Evolutionary conservation across 2,329 filamentous ascomycete genomes (phyloP).

Genomic region (Botrytis deweyae): DNA sequence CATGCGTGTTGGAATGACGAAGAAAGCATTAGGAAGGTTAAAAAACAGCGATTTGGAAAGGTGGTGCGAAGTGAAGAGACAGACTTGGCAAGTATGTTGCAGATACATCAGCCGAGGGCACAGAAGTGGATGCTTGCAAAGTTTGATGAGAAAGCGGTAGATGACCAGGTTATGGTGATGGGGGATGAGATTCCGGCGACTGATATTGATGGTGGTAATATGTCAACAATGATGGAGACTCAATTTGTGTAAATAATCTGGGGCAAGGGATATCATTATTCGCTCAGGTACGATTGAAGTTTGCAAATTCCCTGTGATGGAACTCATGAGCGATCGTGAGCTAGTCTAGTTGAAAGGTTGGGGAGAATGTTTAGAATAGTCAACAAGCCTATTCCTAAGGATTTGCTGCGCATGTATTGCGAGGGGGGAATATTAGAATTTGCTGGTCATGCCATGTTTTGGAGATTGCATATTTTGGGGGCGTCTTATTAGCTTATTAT

Average conservation of each 20-base stretch:
- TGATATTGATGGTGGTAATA: neutral
- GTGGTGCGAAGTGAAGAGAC: slow-evolving; percentile 52
- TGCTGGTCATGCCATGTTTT: neutral
- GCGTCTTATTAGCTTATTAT: neutral
- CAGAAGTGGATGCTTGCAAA: slow-evolving; percentile 48
- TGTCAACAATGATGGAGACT: neutral
- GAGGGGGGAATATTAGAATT: neutral
- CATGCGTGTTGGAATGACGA: slow-evolving; percentile 74
- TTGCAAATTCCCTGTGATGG: neutral
- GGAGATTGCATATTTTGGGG: neutral
- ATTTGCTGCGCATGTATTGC: neutral
- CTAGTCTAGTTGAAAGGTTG: neutral
- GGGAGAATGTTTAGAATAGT: neutral
- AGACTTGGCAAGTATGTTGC: slow-evolving; percentile 57
- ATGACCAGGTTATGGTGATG: slow-evolving; percentile 26
- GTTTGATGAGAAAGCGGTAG: slow-evolving; percentile 23
- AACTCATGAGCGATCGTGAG: neutral
- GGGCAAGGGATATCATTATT: neutral
- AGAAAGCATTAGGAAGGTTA: slow-evolving; percentile 57
- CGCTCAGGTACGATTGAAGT: neutral
- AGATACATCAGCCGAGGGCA: slow-evolving; percentile 51
- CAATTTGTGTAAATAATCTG: neutral
- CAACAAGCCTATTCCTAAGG: neutral
- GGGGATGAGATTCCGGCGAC: neutral
- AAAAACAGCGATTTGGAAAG: slow-evolving; percentile 59